Percentiles rank a stretch among this genome's conserved stretches.
These are phyloP conservation scores for Aspergillus fijiensis DNA, from an alignment of 2,329 filamentous ascomycete species.

Conservation along the genomic window DNA sequence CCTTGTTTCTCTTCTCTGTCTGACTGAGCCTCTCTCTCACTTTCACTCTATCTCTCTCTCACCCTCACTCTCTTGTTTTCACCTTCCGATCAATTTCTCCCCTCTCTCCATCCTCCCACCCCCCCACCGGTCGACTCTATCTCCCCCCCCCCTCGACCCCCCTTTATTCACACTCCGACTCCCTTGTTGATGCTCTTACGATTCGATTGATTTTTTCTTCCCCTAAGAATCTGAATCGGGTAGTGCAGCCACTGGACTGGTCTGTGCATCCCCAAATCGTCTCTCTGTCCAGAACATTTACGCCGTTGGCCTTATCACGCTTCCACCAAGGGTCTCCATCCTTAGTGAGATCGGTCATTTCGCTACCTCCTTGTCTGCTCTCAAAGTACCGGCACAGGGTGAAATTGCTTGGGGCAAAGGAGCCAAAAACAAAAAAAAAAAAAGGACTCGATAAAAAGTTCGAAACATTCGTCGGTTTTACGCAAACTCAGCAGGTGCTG, in stretches of 20 bases:
- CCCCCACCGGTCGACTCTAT: not conserved
- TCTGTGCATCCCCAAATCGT: conserved; percentile 35
- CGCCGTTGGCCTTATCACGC: conserved; percentile 28
- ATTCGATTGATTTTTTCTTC: conserved; percentile 24
- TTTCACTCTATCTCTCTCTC: conserved; percentile 17
- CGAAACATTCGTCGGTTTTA: conserved; percentile 20
- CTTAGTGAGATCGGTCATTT: conserved; percentile 22
- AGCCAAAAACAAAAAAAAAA: not conserved
- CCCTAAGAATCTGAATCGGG: conserved; percentile 29
- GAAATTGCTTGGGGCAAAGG: not conserved
- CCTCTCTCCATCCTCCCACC: conserved; percentile 9
- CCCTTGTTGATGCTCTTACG: conserved; percentile 23
- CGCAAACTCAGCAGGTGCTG: conserved; percentile 71
- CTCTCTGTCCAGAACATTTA: conserved; percentile 30
- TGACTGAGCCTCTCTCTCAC: conserved; percentile 9
- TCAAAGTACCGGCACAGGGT: conserved; percentile 11
- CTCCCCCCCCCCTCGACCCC: too few species aligned
- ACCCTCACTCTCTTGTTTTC: conserved; percentile 17
- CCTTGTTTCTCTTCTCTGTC: conserved; percentile 5
- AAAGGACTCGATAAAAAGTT: conserved; percentile 10
- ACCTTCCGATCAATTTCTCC: not conserved
- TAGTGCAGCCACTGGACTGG: conserved; percentile 49
- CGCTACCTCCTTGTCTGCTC: conserved; percentile 20
- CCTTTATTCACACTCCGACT: too few species aligned
- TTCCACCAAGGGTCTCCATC: conserved; percentile 19